Conservation (phyloP, 176 grass and related monocot genomes). For the Eragrostis curvula region DNA sequence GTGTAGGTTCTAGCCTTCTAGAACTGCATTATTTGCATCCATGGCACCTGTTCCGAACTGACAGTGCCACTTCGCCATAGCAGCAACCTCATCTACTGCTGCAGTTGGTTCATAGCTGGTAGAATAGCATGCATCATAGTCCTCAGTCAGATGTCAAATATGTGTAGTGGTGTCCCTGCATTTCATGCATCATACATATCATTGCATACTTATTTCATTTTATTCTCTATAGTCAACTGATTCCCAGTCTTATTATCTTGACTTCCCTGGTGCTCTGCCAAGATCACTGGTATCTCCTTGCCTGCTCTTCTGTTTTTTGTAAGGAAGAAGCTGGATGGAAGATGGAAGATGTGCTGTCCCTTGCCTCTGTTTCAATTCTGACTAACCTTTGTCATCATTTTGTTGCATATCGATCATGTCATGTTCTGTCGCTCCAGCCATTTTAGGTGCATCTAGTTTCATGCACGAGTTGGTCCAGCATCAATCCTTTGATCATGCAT, state of each 20-base stretch:
- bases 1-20: conserved; percentile 14
- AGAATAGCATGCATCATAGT: conserved; percentile 8
- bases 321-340: conserved; percentile 59
- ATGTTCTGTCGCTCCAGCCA: neutral
- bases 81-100: neutral
- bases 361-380: conserved; percentile 12
- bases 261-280: conserved; percentile 38
- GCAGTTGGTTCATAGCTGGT: conserved; percentile 14
- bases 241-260: conserved; percentile 33
- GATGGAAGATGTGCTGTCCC: conserved; percentile 28
- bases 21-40: conserved; percentile 41
- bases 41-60: conserved; percentile 16
- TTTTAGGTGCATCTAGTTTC: conserved; percentile 12
- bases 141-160: conserved; percentile 29
- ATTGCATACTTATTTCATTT: conserved; percentile 37
- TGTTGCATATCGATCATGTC: conserved; percentile 33
- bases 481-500: neutral
- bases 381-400: neutral
- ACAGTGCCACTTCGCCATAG: conserved; percentile 2
- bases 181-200: conserved; percentile 35
- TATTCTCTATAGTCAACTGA: conserved; percentile 14
- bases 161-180: conserved; percentile 34
- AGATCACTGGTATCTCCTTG: conserved; percentile 21
- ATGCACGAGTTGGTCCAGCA: conserved; percentile 26
- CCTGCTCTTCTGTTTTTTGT: conserved; percentile 70